phyloP scores from a whole-genome alignment of 805 yeast species.

The Barnettozyma vustinii region DNA sequence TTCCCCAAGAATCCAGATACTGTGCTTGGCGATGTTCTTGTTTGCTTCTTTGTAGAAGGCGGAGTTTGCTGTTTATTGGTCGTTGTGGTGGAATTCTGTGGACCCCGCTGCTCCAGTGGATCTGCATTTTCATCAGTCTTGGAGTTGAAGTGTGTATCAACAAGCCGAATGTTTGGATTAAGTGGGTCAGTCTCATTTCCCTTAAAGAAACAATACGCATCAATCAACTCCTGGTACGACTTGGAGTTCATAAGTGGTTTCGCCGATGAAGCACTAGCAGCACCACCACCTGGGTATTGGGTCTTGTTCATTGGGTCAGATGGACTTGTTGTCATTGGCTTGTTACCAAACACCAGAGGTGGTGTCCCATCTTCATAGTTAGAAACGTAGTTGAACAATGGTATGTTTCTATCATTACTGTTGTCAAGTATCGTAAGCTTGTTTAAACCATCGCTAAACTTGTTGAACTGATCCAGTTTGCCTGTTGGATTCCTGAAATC shows the following conservation, averaged over 20 bases:
- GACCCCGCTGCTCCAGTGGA: not conserved
- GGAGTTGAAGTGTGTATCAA: constrained; percentile 3
- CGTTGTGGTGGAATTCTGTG: not conserved
- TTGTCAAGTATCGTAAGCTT: constrained; percentile 7
- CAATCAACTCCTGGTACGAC: constrained; percentile 51
- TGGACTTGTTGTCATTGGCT: not conserved
- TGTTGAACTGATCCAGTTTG: not conserved
- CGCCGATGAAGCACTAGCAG: not conserved
- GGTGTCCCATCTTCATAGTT: not conserved
- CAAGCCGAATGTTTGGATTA: constrained; percentile 4
- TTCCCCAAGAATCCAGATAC: constrained; percentile 4
- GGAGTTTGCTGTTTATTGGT: not conserved
- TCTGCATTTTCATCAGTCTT: not conserved
- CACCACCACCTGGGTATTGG: not conserved
- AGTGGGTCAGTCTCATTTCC: constrained; percentile 15
- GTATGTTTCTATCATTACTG: constrained; percentile 5
- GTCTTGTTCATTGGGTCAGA: not conserved
- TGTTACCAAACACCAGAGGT: constrained; percentile 4
- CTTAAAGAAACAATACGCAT: constrained; percentile 56
- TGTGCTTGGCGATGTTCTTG: constrained; percentile 1
- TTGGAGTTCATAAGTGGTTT: constrained; percentile 40
- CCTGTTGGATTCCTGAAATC: not conserved
- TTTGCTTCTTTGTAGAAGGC: not conserved
- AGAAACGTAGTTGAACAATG: constrained; percentile 3
- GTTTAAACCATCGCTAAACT: constrained; percentile 6